A percentile compares a stretch with the other conserved stretches of the same genome.
Conservation (phyloP, 164 flowering plant species). For the Vitis cinerea region DNA sequence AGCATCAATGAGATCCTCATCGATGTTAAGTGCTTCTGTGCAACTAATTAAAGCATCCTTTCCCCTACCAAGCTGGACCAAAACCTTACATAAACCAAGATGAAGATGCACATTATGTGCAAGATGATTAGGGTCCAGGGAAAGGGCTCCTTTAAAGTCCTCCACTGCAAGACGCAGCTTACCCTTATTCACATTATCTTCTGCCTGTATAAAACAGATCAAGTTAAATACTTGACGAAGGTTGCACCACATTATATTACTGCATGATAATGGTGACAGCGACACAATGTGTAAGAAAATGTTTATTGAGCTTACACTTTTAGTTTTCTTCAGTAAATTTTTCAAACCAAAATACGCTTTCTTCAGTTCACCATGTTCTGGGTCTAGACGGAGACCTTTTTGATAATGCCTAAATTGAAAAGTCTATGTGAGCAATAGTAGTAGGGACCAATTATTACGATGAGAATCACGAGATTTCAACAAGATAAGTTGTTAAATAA, state of each 20-base stretch:
- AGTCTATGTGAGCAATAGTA: neutral
- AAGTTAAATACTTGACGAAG: neutral
- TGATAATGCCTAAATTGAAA: conserved; percentile 75
- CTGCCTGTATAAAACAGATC: conserved; percentile 61
- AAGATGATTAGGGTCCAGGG: conserved; percentile 75
- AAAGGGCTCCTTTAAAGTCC: conserved; percentile 81
- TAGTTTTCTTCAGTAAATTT: conserved; percentile 86
- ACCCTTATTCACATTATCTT: conserved; percentile 82
- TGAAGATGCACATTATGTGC: conserved; percentile 91
- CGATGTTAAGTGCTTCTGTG: conserved; percentile 75
- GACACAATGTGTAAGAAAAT: neutral
- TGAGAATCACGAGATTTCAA: neutral
- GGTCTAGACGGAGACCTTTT: conserved; percentile 93
- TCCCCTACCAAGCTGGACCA: conserved; percentile 94
- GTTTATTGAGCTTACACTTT: conserved; percentile 61
- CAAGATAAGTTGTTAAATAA: conserved; percentile 6
- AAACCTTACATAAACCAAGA: conserved; percentile 84
- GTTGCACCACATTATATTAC: neutral
- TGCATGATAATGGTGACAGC: neutral
- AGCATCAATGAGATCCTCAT: conserved; percentile 85
- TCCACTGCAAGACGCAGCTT: conserved; percentile 89
- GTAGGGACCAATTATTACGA: too few species aligned
- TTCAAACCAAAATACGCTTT: conserved; percentile 96
- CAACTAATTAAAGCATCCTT: conserved; percentile 85
- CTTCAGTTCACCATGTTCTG: conserved; percentile 90